Evolutionary conservation across 192 early-diverging fungal genomes (phyloP).

Genomic region (Spizellomyces sp.): DNA sequence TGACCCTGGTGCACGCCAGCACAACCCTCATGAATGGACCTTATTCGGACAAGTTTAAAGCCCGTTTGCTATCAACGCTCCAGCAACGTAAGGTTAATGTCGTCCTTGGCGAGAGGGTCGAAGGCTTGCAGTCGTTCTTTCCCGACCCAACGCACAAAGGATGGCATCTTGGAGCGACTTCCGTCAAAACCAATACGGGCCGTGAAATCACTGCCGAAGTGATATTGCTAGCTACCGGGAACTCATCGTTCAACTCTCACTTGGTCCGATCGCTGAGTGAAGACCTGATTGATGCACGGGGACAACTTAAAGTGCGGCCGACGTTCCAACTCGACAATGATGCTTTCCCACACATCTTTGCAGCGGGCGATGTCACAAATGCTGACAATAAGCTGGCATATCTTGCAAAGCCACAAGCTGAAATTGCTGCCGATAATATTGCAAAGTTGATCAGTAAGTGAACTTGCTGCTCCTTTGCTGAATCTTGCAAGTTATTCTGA

Average conservation of each 20-base stretch:
- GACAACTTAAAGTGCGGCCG: slow-evolving; percentile 64
- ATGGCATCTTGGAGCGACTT: slow-evolving; percentile 16
- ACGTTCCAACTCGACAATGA: slow-evolving; percentile 71
- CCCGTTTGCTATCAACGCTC: slow-evolving; percentile 27
- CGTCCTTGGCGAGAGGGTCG: slow-evolving; percentile 49
- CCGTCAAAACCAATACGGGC: slow-evolving; percentile 50
- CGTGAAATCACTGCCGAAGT: slow-evolving; percentile 56
- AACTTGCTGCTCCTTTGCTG: not conserved
- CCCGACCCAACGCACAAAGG: slow-evolving; percentile 37
- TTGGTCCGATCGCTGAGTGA: slow-evolving; percentile 56
- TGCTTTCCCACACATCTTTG: slow-evolving; percentile 67
- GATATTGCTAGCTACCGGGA: slow-evolving; percentile 73
- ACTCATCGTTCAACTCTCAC: slow-evolving; percentile 67
- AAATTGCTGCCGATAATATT: slow-evolving; percentile 34
- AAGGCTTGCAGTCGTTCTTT: slow-evolving; percentile 31
- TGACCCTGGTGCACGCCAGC: slow-evolving; percentile 67
- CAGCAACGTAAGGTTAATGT: slow-evolving; percentile 49
- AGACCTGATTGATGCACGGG: slow-evolving; percentile 54
- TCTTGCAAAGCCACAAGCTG: slow-evolving; percentile 15
- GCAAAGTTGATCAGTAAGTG: slow-evolving; percentile 21
- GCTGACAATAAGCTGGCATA: slow-evolving; percentile 34
- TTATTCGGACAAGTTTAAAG: slow-evolving; percentile 13
- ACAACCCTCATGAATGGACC: slow-evolving; percentile 26
- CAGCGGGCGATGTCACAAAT: slow-evolving; percentile 71
- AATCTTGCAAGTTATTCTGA: not conserved